Evolutionary conservation across 2,329 filamentous ascomycete genomes (phyloP), one percentile per base, ranked within the genome.

Genomic region (Apiospora sp.): DNA sequence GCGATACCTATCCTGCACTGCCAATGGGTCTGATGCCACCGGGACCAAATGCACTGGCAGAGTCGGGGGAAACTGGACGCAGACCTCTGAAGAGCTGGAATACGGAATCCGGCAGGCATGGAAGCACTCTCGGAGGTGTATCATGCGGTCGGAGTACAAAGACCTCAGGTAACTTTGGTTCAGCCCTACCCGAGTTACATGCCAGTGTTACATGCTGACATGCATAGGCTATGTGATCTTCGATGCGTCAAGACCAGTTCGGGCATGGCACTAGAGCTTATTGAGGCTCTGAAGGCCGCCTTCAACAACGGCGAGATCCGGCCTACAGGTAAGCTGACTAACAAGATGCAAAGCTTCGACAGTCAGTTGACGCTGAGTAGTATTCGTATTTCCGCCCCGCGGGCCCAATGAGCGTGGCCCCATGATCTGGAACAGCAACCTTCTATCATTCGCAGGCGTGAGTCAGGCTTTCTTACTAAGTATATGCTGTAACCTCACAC

Each of bases 391-490:
- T 73, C 77, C 78, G 34, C 75, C 77, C 19, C 76, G 78, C 10
- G 54, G 48, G 16, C 64, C 73, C 2, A 71, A 74, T n/a, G 64
- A 73, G 37, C 61, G 70, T 22, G 78, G 77, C 7, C 77, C 78
- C 3, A 76, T 79, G 76, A 74, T 80, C 37, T 78, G 76, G 77
- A 80, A 79, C 46, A 68, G 75, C n/a, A 77, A 79, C 69, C 68
- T 80, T 0, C 71, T 79, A 4, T 71, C 75, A 41, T 80, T 79
- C 73, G 78, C 78, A 13, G 78, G 77, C 14, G 72, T 71, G 71
- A 44, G 71, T 72, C 70, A 68, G 24, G 16, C 19, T 68, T 13
- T 51, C 54, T 37, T 37, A n/a, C 43, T 70, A 27, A 54, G 16
- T 51, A 1, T 37, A 30, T n/a, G 13, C 51, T n/a, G 30, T 34